These are phyloP conservation scores for Jamesozyma rosinii DNA, from an alignment of 805 yeast species.

Conservation along the genomic window DNA sequence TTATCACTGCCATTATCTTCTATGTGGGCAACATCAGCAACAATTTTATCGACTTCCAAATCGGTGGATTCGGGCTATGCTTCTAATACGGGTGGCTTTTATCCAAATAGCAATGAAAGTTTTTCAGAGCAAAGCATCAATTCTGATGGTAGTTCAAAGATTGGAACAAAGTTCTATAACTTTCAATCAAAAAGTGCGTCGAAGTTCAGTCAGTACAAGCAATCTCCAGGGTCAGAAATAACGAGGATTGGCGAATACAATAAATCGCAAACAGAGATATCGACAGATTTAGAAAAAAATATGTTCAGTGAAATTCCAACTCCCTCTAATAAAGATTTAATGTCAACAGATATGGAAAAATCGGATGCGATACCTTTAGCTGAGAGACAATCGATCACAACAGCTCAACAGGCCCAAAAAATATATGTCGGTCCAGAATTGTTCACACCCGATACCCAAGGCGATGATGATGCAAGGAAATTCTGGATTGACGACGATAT, in stretches of 20 bases:
- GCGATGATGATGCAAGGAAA: slow-evolving; percentile 30
- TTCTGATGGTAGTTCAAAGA: slow-evolving; percentile 6
- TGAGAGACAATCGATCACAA: background rate
- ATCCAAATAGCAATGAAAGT: slow-evolving; percentile 11
- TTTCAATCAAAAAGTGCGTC: slow-evolving; percentile 7
- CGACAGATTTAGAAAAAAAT: slow-evolving; percentile 11
- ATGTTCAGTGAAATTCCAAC: slow-evolving; percentile 7
- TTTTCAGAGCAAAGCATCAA: slow-evolving; percentile 12
- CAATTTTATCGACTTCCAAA: slow-evolving; percentile 38
- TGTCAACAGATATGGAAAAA: background rate
- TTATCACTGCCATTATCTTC: slow-evolving; percentile 74
- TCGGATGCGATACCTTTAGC: background rate
- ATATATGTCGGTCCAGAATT: slow-evolving; percentile 6
- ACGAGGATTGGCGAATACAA: slow-evolving; percentile 12
- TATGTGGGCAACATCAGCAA: slow-evolving; percentile 76
- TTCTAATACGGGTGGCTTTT: slow-evolving; percentile 14
- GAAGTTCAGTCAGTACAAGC: slow-evolving; percentile 3
- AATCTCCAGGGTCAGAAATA: slow-evolving; percentile 7
- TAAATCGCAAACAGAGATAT: background rate
- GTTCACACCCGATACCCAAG: slow-evolving; percentile 30
- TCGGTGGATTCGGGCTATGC: slow-evolving; percentile 26
- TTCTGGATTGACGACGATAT: slow-evolving; percentile 26
- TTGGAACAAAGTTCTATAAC: slow-evolving; percentile 9
- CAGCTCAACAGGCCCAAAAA: background rate
- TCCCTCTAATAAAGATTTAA: background rate